phyloP scores from a whole-genome alignment of 495 filamentous ascomycete genomes.

The Neurospora discreta region DNA sequence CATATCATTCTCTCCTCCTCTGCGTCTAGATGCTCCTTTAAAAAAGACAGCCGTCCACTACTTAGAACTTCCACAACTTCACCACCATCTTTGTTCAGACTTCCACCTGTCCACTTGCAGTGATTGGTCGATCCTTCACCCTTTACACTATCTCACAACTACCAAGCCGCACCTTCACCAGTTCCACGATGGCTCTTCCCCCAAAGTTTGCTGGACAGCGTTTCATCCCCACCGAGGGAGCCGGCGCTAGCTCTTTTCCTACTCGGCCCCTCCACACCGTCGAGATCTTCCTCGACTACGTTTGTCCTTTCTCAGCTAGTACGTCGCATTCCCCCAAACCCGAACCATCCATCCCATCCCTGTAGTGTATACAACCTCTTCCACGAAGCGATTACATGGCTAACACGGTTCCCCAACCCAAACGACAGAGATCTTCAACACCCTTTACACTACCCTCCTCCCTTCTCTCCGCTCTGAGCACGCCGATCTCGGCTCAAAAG shows the following conservation, averaged over 20 bases:
- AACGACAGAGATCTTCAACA: conserved; percentile 49
- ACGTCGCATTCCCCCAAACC: conserved; percentile 27
- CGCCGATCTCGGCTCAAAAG: conserved; percentile 38
- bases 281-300: conserved; percentile 79
- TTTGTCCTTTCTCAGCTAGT: conserved; percentile 54
- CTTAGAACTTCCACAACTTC: not conserved
- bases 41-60: not conserved
- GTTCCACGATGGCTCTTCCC: conserved; percentile 54
- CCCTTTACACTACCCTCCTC: conserved; percentile 41
- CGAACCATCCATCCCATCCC: not conserved
- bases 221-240: conserved; percentile 30
- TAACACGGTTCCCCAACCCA: not conserved
- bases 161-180: not conserved
- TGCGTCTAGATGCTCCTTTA: not conserved
- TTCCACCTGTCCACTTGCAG: not conserved
- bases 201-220: conserved; percentile 68
- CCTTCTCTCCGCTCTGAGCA: conserved; percentile 45
- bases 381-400: not conserved
- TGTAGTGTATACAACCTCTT: not conserved
- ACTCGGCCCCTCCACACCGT: conserved; percentile 52
- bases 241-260: conserved; percentile 21
- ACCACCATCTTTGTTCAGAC: not conserved
- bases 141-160: not conserved
- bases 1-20: not conserved
- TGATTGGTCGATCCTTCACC: not conserved